These are phyloP conservation scores for Neonectria coccinea DNA, from an alignment of 2,329 filamentous ascomycete genomes.

Conservation along the genomic window DNA sequence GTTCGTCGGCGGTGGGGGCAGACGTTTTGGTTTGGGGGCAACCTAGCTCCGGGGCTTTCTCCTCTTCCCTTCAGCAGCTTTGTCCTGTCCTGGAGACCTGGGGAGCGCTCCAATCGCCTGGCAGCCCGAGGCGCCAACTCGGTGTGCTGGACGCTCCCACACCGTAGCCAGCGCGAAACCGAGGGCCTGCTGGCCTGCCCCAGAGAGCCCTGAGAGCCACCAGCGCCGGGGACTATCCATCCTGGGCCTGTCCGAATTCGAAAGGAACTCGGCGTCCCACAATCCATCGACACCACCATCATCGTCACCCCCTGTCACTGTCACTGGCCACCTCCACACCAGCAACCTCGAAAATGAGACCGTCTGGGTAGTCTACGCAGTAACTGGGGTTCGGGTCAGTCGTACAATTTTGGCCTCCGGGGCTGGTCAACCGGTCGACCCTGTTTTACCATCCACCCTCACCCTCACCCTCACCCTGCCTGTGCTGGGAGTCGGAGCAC, in stretches of 20 bases:
- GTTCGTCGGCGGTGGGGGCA: constrained; percentile 37
- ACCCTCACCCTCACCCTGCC: neutral
- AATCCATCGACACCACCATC: constrained; percentile 47
- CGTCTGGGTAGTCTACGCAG: constrained; percentile 25
- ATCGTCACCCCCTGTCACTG: constrained; percentile 45
- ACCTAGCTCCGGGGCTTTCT: constrained; percentile 20
- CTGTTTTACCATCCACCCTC: constrained; percentile 39
- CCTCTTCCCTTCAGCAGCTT: constrained; percentile 24
- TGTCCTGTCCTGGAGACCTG: constrained; percentile 26
- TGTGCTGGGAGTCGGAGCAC: constrained; percentile 20
- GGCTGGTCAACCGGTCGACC: constrained; percentile 37
- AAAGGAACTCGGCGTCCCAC: constrained; percentile 43
- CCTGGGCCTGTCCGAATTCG: constrained; percentile 28
- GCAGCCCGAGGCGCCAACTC: constrained; percentile 35
- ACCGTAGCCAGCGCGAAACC: constrained; percentile 25
- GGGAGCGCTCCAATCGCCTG: constrained; percentile 40
- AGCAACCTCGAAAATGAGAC: constrained; percentile 47
- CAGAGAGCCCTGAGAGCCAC: constrained; percentile 23
- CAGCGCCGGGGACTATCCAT: constrained; percentile 20
- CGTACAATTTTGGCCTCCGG: constrained; percentile 45
- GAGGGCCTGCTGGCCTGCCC: constrained; percentile 37
- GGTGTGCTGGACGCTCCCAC: constrained; percentile 15
- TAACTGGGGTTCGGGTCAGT: constrained; percentile 45
- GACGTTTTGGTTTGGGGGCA: constrained; percentile 31
- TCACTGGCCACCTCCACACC: constrained; percentile 50